Percentiles rank a stretch among this genome's conserved stretches.
These are phyloP conservation scores for Nemophila menziesii DNA, from an alignment of 257 asterid species.

Conservation along the genomic window DNA sequence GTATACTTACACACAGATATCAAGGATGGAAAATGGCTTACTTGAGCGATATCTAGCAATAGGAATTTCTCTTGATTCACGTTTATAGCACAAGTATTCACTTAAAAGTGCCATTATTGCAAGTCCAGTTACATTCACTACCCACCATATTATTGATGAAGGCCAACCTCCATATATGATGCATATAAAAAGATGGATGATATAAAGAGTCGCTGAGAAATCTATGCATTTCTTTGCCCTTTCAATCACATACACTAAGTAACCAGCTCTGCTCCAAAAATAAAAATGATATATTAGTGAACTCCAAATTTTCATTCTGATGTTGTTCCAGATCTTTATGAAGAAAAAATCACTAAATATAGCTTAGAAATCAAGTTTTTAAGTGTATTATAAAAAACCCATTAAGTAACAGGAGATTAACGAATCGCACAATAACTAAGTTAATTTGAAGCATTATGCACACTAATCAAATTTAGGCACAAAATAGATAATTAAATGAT, in stretches of 20 bases:
- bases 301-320: too few species aligned
- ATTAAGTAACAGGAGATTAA: too few species aligned
- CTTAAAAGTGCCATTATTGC: conserved; percentile 75
- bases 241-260: conserved; percentile 59
- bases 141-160: conserved; percentile 88
- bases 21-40: conserved; percentile 24
- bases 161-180: conserved; percentile 89
- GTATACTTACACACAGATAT: not conserved
- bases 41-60: conserved; percentile 52
- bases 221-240: conserved; percentile 93
- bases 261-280: conserved; percentile 57
- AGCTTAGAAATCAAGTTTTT: not conserved
- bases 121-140: conserved; percentile 61
- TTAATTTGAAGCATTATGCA: not conserved
- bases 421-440: not conserved
- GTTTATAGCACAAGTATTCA: conserved; percentile 70
- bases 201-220: conserved; percentile 74
- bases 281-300: too few species aligned
- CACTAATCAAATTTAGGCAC: not conserved
- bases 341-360: not conserved
- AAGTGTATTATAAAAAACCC: not conserved
- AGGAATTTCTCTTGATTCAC: conserved; percentile 68
- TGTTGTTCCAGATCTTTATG: too few species aligned
- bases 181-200: conserved; percentile 68
- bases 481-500: not conserved